A percentile compares a stretch with the other conserved stretches of the same genome.
Evolutionary conservation across 345 rosid species (phyloP).

Genomic region (Ailanthus altissimus): DNA sequence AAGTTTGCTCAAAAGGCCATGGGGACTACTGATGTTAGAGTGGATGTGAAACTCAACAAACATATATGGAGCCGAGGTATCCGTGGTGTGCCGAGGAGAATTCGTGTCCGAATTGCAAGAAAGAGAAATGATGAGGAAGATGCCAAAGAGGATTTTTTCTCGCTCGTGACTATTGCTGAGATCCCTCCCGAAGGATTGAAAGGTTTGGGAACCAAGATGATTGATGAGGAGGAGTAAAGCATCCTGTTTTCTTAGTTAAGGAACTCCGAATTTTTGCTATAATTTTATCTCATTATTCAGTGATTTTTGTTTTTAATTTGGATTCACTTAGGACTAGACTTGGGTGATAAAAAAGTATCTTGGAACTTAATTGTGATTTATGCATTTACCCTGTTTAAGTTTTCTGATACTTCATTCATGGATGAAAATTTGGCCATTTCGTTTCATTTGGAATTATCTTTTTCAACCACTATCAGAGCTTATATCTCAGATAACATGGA

Average conservation of each 20-base stretch:
- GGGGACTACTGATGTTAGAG: conserved; percentile 68
- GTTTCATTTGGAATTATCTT: neutral
- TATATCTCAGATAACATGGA: neutral
- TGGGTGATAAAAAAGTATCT: neutral
- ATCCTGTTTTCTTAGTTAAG: neutral
- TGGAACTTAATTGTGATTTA: neutral
- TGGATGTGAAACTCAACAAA: conserved; percentile 85
- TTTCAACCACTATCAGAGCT: neutral
- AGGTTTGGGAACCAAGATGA: conserved; percentile 68
- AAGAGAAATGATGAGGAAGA: conserved; percentile 87
- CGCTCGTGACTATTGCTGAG: conserved; percentile 64
- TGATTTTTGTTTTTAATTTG: neutral
- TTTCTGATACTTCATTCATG: neutral
- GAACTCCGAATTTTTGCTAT: conserved; percentile 15
- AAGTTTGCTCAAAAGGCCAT: conserved; percentile 81
- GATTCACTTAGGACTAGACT: neutral
- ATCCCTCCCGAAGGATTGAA: conserved; percentile 56
- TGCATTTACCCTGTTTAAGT: conserved; percentile 10
- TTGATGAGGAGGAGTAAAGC: conserved; percentile 61
- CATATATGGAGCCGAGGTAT: conserved; percentile 82
- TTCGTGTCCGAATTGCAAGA: conserved; percentile 69
- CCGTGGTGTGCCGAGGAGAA: conserved; percentile 74
- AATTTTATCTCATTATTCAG: neutral
- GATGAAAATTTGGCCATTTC: neutral
- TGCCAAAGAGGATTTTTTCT: conserved; percentile 83